These are phyloP conservation scores for Ogataea henricii DNA, from an alignment of 805 yeast species.

Conservation along the genomic window DNA sequence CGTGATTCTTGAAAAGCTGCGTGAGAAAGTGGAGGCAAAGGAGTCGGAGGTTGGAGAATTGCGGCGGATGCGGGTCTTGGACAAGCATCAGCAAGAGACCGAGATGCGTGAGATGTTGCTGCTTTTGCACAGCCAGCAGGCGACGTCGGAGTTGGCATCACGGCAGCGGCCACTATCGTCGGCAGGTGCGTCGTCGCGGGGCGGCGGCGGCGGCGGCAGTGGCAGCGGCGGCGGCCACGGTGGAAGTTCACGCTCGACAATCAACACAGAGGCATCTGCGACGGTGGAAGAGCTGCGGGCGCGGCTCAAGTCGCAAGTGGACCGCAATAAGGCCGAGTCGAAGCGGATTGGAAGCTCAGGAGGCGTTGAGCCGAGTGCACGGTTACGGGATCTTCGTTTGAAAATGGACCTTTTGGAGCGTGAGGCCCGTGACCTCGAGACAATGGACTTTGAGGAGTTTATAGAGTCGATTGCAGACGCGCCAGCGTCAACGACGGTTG, in stretches of 20 bases:
- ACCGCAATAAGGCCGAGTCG: slow-evolving; percentile 46
- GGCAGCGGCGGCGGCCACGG: slow-evolving; percentile 25
- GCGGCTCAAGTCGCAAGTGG: slow-evolving; percentile 47
- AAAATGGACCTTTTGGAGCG: slow-evolving; percentile 83
- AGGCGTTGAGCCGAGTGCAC: slow-evolving; percentile 72
- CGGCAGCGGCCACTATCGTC: too few species aligned
- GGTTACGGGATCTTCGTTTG: slow-evolving; percentile 73
- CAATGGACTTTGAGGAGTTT: slow-evolving; percentile 71
- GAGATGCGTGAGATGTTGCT: slow-evolving; percentile 76
- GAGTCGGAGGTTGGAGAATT: slow-evolving; percentile 63
- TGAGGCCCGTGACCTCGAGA: slow-evolving; percentile 84
- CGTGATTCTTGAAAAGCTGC: slow-evolving; percentile 54
- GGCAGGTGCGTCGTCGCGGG: background rate
- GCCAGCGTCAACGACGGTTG: slow-evolving; percentile 33
- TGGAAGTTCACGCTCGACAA: slow-evolving; percentile 10
- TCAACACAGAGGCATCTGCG: slow-evolving; percentile 17
- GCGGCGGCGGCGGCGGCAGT: slow-evolving; percentile 22
- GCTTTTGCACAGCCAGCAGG: slow-evolving; percentile 51
- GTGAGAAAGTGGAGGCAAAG: slow-evolving; percentile 63
- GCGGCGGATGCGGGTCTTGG: slow-evolving; percentile 58
- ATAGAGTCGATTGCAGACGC: slow-evolving; percentile 15
- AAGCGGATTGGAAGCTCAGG: slow-evolving; percentile 42
- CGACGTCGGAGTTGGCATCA: background rate
- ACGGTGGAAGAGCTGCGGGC: slow-evolving; percentile 37
- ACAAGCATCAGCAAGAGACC: slow-evolving; percentile 73